phyloP scores from a whole-genome alignment of 202 grass and related monocot genomes.

The Panicum hallii region DNA sequence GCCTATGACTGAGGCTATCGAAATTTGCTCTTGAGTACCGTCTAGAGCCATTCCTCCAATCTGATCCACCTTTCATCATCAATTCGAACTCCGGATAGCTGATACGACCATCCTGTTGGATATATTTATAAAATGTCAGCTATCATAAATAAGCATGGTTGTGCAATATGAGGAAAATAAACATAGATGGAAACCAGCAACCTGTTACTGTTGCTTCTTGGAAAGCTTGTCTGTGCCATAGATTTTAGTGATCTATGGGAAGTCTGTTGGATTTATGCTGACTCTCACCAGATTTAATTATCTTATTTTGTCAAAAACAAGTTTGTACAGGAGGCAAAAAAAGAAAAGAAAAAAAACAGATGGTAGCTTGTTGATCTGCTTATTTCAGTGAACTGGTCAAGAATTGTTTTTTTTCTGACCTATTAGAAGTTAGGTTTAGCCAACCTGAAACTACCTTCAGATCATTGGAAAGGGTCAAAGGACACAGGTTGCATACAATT shows the following conservation, averaged over 20 bases:
- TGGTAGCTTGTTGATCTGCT: slow-evolving; percentile 6
- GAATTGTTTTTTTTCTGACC: slow-evolving; percentile 12
- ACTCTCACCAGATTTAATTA: neutral
- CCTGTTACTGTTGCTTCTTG: slow-evolving; percentile 16
- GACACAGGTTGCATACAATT: slow-evolving; percentile 1
- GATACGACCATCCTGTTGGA: slow-evolving; percentile 85
- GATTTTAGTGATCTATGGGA: slow-evolving; percentile 19
- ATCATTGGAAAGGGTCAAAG: slow-evolving; percentile 25
- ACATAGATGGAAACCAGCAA: neutral
- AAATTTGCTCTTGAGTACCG: slow-evolving; percentile 67
- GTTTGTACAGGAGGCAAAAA: neutral
- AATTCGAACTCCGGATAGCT: slow-evolving; percentile 86
- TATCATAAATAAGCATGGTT: slow-evolving; percentile 34
- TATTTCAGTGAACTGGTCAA: slow-evolving; percentile 10
- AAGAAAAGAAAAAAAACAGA: no score
- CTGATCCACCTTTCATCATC: slow-evolving; percentile 95
- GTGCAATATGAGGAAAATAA: neutral
- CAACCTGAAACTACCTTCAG: neutral
- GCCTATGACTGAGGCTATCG: slow-evolving; percentile 64
- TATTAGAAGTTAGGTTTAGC: neutral
- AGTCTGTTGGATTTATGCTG: slow-evolving; percentile 20
- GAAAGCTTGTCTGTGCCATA: slow-evolving; percentile 11
- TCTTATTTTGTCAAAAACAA: slow-evolving; percentile 17
- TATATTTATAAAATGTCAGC: slow-evolving; percentile 50
- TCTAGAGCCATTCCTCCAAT: slow-evolving; percentile 81